phyloP scores from a whole-genome alignment of 345 rosid species.

The Salix arbutifolia region DNA sequence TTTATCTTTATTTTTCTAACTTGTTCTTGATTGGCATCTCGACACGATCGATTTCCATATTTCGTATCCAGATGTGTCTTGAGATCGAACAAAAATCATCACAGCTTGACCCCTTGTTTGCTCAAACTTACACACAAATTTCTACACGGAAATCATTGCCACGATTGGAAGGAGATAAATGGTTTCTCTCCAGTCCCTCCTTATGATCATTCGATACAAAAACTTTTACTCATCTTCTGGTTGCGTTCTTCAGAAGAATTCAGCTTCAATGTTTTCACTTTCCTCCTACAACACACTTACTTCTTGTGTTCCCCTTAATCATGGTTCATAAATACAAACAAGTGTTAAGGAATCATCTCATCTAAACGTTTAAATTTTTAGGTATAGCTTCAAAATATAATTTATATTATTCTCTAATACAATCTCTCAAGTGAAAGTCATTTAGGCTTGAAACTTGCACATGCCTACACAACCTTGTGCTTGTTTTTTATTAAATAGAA shows the following conservation, averaged over 20 bases:
- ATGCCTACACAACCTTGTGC: no score
- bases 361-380: no score
- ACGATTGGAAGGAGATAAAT: background rate
- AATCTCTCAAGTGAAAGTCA: no score
- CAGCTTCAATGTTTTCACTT: background rate
- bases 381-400: no score
- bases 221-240: background rate
- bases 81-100: background rate
- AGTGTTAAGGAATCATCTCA: no score
- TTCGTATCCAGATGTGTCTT: background rate
- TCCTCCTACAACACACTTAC: background rate
- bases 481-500: no score
- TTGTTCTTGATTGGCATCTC: background rate
- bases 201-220: background rate
- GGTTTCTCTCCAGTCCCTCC: background rate
- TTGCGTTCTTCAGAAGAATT: background rate
- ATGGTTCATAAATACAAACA: background rate
- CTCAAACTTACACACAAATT: background rate
- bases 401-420: no score
- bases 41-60: background rate
- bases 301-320: background rate
- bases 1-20: background rate
- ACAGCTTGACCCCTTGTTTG: background rate
- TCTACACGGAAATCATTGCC: background rate
- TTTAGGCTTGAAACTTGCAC: no score